These are phyloP conservation scores for Penicillium paxilli DNA, from an alignment of 495 filamentous ascomycete genomes.

Conservation along the genomic window DNA sequence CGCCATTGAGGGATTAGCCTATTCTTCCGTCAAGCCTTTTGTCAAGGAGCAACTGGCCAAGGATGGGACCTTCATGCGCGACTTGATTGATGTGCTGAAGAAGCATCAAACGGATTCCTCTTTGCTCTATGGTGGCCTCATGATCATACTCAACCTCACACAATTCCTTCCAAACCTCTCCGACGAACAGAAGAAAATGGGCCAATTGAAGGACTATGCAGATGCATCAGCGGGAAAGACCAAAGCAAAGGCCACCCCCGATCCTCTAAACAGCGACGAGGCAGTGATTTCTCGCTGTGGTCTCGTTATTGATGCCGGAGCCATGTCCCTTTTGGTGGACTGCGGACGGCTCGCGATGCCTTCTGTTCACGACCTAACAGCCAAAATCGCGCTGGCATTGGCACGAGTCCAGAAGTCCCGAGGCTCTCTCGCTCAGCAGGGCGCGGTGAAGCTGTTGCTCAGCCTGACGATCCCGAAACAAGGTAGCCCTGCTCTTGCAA, in stretches of 20 bases:
- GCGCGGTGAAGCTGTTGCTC: constrained; percentile 81
- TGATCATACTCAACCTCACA: constrained; percentile 79
- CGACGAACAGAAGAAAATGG: constrained; percentile 89
- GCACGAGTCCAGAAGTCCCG: constrained; percentile 70
- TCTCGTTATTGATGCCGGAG: constrained; percentile 69
- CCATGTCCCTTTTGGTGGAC: constrained; percentile 71
- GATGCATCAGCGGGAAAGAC: constrained; percentile 65
- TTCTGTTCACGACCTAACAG: constrained; percentile 66
- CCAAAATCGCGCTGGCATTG: constrained; percentile 71
- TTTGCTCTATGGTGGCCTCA: constrained; percentile 81
- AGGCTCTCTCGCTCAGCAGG: constrained; percentile 83
- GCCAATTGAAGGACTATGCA: constrained; percentile 89
- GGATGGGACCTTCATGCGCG: constrained; percentile 64
- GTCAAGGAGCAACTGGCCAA: constrained; percentile 77
- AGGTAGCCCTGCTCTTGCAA: constrained; percentile 33
- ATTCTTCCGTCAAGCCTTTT: constrained; percentile 76
- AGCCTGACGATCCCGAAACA: constrained; percentile 61
- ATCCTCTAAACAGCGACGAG: constrained; percentile 70
- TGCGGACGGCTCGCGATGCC: constrained; percentile 66
- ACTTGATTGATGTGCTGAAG: constrained; percentile 64
- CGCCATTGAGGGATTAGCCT: constrained; percentile 91
- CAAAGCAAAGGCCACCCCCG: constrained; percentile 48
- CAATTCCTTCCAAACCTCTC: constrained; percentile 74
- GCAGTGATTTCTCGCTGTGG: constrained; percentile 76
- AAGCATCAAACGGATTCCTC: constrained; percentile 61